Conservation (phyloP, 140 eudicot species). For the Oenanthe javanica region DNA sequence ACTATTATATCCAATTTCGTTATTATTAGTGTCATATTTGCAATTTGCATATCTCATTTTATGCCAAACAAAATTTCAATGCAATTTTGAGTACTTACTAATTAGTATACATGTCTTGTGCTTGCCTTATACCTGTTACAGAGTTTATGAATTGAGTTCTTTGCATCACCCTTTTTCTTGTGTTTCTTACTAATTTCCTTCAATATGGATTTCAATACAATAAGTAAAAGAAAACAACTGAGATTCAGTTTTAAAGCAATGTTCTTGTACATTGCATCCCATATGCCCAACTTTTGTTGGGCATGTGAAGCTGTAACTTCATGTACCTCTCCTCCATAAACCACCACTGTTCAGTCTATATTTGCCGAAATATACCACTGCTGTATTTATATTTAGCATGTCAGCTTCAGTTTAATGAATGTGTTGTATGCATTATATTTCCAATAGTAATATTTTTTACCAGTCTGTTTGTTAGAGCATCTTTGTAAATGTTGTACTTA, state of each 20-base stretch:
- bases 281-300: not conserved
- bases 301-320: not conserved
- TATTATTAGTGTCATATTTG: too few species aligned
- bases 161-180: not conserved
- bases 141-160: not conserved
- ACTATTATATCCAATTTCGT: too few species aligned
- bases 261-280: not conserved
- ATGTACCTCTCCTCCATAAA: not conserved
- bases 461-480: not conserved
- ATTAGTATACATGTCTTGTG: not conserved
- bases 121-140: not conserved
- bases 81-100: not conserved
- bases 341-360: not conserved
- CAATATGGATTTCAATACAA: not conserved
- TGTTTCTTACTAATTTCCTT: not conserved
- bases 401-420: not conserved
- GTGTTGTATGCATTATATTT: not conserved
- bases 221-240: not conserved
- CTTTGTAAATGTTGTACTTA: not conserved
- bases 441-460: not conserved
- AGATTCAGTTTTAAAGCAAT: not conserved
- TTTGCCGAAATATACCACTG: not conserved
- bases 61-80: too few species aligned
- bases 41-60: too few species aligned
- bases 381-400: not conserved